Evolutionary conservation across 371 early-diverging fungal genomes (phyloP).

Genomic region (Parasitella parasitica): DNA sequence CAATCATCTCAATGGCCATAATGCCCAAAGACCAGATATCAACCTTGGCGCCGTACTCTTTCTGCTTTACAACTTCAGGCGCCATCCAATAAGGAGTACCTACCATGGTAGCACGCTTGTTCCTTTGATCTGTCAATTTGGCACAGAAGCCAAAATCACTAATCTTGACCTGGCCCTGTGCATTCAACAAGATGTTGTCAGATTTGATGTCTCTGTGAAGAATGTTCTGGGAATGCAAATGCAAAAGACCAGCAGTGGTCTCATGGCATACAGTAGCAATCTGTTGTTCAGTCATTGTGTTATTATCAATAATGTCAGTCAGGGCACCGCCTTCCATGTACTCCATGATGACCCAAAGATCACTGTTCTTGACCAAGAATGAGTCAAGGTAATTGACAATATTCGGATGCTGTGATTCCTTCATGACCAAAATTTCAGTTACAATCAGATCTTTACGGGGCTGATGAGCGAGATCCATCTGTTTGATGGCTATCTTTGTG

Average conservation of each 20-base stretch:
- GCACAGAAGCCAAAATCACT: slow-evolving; percentile 96
- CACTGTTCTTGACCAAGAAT: slow-evolving; percentile 77
- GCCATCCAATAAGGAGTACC: slow-evolving; percentile 96
- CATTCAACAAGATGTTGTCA: slow-evolving; percentile 89
- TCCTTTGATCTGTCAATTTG: slow-evolving; percentile 81
- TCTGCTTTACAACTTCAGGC: slow-evolving; percentile 90
- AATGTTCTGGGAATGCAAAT: slow-evolving; percentile 89
- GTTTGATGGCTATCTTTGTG: slow-evolving; percentile 93
- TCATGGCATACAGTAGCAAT: slow-evolving; percentile 91
- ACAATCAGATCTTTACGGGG: slow-evolving; percentile 93
- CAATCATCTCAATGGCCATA: slow-evolving; percentile 98
- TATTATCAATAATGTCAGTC: slow-evolving; percentile 96
- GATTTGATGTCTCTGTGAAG: slow-evolving; percentile 98
- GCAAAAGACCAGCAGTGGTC: slow-evolving; percentile 86
- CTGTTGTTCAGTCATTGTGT: slow-evolving; percentile 83
- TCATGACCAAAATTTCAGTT: slow-evolving; percentile 96
- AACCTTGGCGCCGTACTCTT: slow-evolving; percentile 87
- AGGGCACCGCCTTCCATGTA: slow-evolving; percentile 98
- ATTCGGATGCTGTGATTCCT: slow-evolving; percentile 92
- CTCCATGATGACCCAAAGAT: slow-evolving; percentile 98
- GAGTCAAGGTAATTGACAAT: slow-evolving; percentile 94
- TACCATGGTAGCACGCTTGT: slow-evolving; percentile 93
- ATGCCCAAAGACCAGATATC: slow-evolving; percentile 96
- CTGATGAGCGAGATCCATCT: slow-evolving; percentile 93
- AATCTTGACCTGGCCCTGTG: slow-evolving; percentile 91